Evolutionary conservation across 2,329 filamentous ascomycete species (phyloP).

Genomic region (Colletotrichum ledebouriae): DNA sequence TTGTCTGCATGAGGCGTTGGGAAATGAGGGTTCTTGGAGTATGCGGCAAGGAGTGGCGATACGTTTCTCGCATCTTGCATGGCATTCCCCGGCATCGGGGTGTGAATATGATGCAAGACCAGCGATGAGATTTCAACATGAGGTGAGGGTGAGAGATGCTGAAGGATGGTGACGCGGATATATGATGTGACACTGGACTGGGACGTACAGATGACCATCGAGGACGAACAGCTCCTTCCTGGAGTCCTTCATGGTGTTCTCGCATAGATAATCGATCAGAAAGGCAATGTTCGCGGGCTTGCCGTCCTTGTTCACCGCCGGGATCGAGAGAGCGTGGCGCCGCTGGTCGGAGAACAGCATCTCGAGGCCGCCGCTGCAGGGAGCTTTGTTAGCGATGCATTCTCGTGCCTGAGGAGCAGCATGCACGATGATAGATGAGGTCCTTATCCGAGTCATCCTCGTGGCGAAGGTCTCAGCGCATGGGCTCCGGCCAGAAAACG

Average conservation of each 20-base stretch:
- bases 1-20: conserved; percentile 14
- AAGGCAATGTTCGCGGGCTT: conserved; percentile 77
- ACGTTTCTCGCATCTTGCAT: conserved; percentile 15
- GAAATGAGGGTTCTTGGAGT: conserved; percentile 7
- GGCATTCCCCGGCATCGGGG: conserved; percentile 11
- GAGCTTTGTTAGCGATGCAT: conserved; percentile 33
- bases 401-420: conserved; percentile 12
- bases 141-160: conserved; percentile 27
- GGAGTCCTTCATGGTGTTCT: conserved; percentile 85
- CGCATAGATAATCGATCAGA: conserved; percentile 83
- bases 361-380: conserved; percentile 85
- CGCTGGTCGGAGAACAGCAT: conserved; percentile 90
- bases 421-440: conserved; percentile 24
- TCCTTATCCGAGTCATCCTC: conserved; percentile 15
- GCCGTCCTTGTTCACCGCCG: conserved; percentile 71
- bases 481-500: neutral
- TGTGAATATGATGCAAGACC: conserved; percentile 40
- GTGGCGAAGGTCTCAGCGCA: conserved; percentile 2
- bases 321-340: conserved; percentile 78
- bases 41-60: conserved; percentile 27
- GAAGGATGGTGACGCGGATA: conserved; percentile 36
- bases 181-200: conserved; percentile 35
- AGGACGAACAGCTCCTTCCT: conserved; percentile 91
- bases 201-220: conserved; percentile 85
- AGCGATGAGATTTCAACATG: conserved; percentile 19